Evolutionary conservation across 2,329 filamentous ascomycete genomes (phyloP).

Genomic region (Neocatenulostroma microsporum): DNA sequence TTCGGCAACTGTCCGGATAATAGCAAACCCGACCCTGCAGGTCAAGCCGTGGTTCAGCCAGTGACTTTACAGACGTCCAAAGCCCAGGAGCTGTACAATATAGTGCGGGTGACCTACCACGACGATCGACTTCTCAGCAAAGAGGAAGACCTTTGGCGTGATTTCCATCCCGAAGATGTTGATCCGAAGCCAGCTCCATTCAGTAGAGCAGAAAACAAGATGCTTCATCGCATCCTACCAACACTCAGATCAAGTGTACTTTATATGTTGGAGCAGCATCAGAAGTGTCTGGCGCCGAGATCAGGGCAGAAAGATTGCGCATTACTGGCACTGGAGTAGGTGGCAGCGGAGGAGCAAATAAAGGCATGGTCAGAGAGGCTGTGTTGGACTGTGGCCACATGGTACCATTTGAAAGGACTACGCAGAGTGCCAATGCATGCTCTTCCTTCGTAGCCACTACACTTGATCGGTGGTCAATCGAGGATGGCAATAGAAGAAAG

Average conservation of each 20-base stretch:
- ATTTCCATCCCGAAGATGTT: constrained; percentile 3
- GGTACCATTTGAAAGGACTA: constrained; percentile 4
- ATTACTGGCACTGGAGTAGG: constrained; percentile 4
- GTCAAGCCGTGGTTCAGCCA: background rate
- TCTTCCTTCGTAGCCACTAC: background rate
- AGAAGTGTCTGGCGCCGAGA: background rate
- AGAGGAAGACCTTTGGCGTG: background rate
- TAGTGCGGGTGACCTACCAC: constrained; percentile 2
- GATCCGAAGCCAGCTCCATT: constrained; percentile 2
- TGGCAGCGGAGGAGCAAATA: constrained; percentile 4
- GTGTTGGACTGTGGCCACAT: constrained; percentile 7
- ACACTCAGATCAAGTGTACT: constrained; percentile 3
- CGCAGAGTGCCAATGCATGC: constrained; percentile 4
- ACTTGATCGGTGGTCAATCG: constrained; percentile 2
- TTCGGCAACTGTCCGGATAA: constrained; percentile 52
- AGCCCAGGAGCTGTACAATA: constrained; percentile 6
- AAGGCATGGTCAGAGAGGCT: constrained; percentile 1
- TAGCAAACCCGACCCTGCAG: too few species aligned
- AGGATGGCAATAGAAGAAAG: constrained; percentile 1
- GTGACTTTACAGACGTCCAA: constrained; percentile 7
- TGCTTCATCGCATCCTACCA: constrained; percentile 2
- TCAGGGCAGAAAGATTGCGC: background rate
- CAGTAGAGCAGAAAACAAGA: background rate
- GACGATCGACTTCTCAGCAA: constrained; percentile 4
- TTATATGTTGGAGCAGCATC: constrained; percentile 5